Percentiles rank a stretch among this genome's conserved stretches.
These are phyloP conservation scores for Pseudozyma sp. DNA, from an alignment of 1,284 basidiomycete genomes.

Conservation along the genomic window DNA sequence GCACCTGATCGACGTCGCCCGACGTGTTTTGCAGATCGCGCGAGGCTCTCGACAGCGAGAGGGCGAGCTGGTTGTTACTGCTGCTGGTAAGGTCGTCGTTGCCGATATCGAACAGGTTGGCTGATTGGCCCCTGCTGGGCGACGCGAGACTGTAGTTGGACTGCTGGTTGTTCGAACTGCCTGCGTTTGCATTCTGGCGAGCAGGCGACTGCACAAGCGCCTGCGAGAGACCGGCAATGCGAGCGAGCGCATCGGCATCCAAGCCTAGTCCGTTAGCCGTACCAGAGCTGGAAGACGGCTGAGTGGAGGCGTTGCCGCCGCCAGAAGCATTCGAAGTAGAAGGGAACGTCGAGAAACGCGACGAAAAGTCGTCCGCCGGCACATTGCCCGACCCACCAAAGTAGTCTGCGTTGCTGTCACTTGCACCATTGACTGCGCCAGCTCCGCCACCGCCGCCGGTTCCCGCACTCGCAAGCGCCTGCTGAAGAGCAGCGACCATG, in stretches of 20 bases:
- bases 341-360: slow-evolving; percentile 35
- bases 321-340: not conserved
- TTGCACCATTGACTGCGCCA: slow-evolving; percentile 2
- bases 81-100: slow-evolving; percentile 8
- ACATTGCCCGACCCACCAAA: slow-evolving; percentile 16
- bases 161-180: slow-evolving; percentile 3
- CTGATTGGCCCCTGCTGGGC: slow-evolving; percentile 15
- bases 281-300: slow-evolving; percentile 2
- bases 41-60: slow-evolving; percentile 31
- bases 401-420: slow-evolving; percentile 26
- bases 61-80: slow-evolving; percentile 39
- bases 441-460: slow-evolving; percentile 8
- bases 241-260: slow-evolving; percentile 40
- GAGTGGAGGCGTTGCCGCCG: not conserved
- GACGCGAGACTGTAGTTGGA: slow-evolving; percentile 13
- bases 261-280: slow-evolving; percentile 28
- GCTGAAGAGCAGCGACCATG: slow-evolving; percentile 57
- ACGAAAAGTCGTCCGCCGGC: slow-evolving; percentile 22
- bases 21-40: slow-evolving; percentile 76
- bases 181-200: slow-evolving; percentile 15
- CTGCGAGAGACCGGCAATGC: slow-evolving; percentile 46
- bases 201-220: slow-evolving; percentile 46
- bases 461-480: slow-evolving; percentile 41
- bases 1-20: slow-evolving; percentile 78
- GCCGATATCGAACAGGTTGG: slow-evolving; percentile 14